Conservation (phyloP, 345 rosid genomes). For the Tarenaya hassleriana region DNA sequence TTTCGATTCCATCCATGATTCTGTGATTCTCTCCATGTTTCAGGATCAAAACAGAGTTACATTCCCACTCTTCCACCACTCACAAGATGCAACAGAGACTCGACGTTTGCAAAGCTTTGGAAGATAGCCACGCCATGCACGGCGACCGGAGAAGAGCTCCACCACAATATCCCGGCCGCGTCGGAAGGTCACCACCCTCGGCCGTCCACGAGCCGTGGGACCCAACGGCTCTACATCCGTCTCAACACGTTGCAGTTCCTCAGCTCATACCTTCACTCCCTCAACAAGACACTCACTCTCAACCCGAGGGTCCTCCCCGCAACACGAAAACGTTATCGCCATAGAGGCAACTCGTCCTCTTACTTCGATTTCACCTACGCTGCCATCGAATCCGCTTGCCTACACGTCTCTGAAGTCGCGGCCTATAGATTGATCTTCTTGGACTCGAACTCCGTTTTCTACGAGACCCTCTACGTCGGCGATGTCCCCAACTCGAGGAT, state of each 20-base stretch:
- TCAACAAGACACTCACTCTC: slow-evolving; percentile 70
- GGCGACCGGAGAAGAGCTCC: slow-evolving; percentile 27
- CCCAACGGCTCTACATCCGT: slow-evolving; percentile 81
- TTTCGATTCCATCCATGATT: neutral
- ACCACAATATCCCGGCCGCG: neutral
- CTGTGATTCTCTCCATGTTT: neutral
- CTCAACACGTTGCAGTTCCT: slow-evolving; percentile 80
- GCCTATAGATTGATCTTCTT: slow-evolving; percentile 72
- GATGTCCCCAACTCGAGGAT: slow-evolving; percentile 56
- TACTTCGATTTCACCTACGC: slow-evolving; percentile 52
- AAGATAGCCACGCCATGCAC: slow-evolving; percentile 69
- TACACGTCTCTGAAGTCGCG: slow-evolving; percentile 81
- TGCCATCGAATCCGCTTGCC: slow-evolving; percentile 70
- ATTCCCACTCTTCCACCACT: slow-evolving; percentile 77
- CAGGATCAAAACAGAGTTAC: slow-evolving; percentile 81
- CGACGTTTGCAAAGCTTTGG: slow-evolving; percentile 61
- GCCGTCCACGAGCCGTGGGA: slow-evolving; percentile 86
- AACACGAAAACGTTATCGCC: slow-evolving; percentile 33
- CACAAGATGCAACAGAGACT: slow-evolving; percentile 74
- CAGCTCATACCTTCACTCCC: slow-evolving; percentile 61
- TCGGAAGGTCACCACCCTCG: slow-evolving; percentile 59
- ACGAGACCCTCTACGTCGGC: slow-evolving; percentile 60
- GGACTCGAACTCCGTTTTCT: slow-evolving; percentile 63
- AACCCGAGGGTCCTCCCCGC: slow-evolving; percentile 51
- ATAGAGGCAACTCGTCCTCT: slow-evolving; percentile 32